Conservation (phyloP, 495 filamentous ascomycete genomes). For the Neurospora sp. region DNA sequence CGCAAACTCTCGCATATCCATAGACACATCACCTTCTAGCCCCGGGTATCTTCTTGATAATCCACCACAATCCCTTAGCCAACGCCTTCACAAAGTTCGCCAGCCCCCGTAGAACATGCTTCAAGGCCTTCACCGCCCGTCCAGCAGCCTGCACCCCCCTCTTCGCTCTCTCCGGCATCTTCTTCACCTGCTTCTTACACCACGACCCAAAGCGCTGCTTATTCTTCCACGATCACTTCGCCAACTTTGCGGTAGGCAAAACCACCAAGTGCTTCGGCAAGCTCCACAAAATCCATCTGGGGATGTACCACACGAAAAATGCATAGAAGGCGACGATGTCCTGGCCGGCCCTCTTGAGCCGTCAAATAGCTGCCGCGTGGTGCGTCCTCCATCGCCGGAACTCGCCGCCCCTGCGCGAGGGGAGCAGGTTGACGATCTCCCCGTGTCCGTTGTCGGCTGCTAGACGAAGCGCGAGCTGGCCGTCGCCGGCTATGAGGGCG, state of each 20-base stretch:
- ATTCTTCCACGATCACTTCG: conserved; percentile 20
- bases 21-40: conserved; percentile 14
- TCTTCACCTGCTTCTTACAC: conserved; percentile 11
- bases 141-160: conserved; percentile 5
- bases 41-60: conserved; percentile 21
- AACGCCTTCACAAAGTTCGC: conserved; percentile 11
- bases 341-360: conserved; percentile 11
- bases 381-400: conserved; percentile 18
- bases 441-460: conserved; percentile 18
- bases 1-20: conserved; percentile 27
- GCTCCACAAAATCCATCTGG: conserved; percentile 19
- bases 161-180: conserved; percentile 20
- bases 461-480: conserved; percentile 20
- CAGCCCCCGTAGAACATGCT: conserved; percentile 13
- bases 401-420: conserved; percentile 20
- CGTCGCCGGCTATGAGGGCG: conserved; percentile 19
- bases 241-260: conserved; percentile 8
- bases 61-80: conserved; percentile 8
- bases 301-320: conserved; percentile 21
- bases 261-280: conserved; percentile 24
- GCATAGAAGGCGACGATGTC: conserved; percentile 14
- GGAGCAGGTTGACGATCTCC: conserved; percentile 23
- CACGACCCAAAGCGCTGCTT: conserved; percentile 14
- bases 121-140: conserved; percentile 8
- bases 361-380: conserved; percentile 11